Percentiles rank a stretch among this genome's conserved stretches.
These are phyloP conservation scores for Rhodotorula graminis DNA, from an alignment of 768 basidiomycete genomes.

Conservation along the genomic window DNA sequence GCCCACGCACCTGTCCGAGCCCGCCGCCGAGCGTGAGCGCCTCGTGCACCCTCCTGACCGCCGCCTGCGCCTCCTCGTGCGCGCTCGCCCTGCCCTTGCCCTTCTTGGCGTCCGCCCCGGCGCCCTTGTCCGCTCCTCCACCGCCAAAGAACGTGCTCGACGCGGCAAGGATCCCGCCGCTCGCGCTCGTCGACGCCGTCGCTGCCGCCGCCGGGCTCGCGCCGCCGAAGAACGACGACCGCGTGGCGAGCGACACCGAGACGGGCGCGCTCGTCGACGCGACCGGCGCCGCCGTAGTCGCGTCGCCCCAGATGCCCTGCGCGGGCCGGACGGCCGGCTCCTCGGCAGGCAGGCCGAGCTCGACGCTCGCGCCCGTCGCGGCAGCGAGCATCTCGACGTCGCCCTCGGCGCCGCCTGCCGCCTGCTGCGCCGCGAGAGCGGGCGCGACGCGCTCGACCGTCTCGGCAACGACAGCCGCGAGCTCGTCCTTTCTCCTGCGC, in stretches of 20 bases:
- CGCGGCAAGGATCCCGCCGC: neutral
- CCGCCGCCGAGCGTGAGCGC: constrained; percentile 35
- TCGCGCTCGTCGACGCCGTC: neutral
- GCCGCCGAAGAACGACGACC: constrained; percentile 8
- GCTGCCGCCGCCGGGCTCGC: neutral
- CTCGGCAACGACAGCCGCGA: constrained; percentile 49
- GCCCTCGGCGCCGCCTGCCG: neutral
- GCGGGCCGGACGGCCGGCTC: constrained; percentile 27
- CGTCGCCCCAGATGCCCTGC: constrained; percentile 11
- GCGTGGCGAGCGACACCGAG: neutral
- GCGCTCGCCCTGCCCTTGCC: constrained; percentile 8
- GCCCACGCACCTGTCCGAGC: constrained; percentile 19
- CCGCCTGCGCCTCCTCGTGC: neutral
- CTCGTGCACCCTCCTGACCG: constrained; percentile 28
- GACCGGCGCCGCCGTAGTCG: neutral
- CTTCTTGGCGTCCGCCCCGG: neutral
- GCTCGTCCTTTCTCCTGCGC: constrained; percentile 28
- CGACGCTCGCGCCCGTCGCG: neutral
- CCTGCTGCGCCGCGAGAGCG: neutral
- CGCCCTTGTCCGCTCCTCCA: neutral
- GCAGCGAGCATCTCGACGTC: constrained; percentile 2
- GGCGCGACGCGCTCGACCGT: constrained; percentile 47
- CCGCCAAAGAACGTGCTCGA: constrained; percentile 23
- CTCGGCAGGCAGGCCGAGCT: constrained; percentile 11
- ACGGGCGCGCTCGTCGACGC: constrained; percentile 6